These are phyloP conservation scores for Leucosporidium scottii DNA, from an alignment of 768 basidiomycete genomes.

Conservation along the genomic window DNA sequence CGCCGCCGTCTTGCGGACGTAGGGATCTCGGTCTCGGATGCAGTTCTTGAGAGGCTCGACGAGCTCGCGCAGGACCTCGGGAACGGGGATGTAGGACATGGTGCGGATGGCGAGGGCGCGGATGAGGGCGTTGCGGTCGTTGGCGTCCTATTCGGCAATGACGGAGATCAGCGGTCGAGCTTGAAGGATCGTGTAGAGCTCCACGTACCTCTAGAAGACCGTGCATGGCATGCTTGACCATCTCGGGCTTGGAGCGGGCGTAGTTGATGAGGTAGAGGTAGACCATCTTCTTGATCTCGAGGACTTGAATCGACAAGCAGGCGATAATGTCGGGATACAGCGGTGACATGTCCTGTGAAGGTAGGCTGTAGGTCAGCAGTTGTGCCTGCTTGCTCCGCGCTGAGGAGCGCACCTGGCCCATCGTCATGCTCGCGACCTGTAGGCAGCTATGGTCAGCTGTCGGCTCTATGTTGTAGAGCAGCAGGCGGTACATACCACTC, in stretches of 20 bases:
- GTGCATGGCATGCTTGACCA: conserved; percentile 82
- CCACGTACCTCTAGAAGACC: conserved; percentile 72
- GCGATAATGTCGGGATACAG: conserved; percentile 93
- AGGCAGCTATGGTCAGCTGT: neutral
- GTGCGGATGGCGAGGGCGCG: conserved; percentile 95
- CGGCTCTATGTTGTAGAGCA: conserved; percentile 8
- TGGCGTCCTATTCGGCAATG: conserved; percentile 67
- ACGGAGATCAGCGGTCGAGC: neutral
- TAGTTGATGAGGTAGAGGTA: conserved; percentile 89
- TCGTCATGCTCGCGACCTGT: conserved; percentile 80
- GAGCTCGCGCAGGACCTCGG: conserved; percentile 70
- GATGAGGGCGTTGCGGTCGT: conserved; percentile 91
- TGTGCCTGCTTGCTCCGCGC: neutral
- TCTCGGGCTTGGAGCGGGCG: conserved; percentile 85
- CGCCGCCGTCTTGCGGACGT: conserved; percentile 96
- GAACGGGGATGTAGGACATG: conserved; percentile 97
- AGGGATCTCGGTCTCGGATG: conserved; percentile 88
- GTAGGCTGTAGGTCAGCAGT: neutral
- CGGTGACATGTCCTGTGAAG: conserved; percentile 50
- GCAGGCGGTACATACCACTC: conserved; percentile 55
- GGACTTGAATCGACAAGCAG: conserved; percentile 84
- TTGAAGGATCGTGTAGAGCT: neutral
- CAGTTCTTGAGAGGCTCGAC: conserved; percentile 85
- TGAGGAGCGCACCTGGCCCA: conserved; percentile 79
- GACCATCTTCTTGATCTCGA: conserved; percentile 91